Evolutionary conservation across 2,329 filamentous ascomycete genomes (phyloP).

Genomic region (Erysiphe pulchra): DNA sequence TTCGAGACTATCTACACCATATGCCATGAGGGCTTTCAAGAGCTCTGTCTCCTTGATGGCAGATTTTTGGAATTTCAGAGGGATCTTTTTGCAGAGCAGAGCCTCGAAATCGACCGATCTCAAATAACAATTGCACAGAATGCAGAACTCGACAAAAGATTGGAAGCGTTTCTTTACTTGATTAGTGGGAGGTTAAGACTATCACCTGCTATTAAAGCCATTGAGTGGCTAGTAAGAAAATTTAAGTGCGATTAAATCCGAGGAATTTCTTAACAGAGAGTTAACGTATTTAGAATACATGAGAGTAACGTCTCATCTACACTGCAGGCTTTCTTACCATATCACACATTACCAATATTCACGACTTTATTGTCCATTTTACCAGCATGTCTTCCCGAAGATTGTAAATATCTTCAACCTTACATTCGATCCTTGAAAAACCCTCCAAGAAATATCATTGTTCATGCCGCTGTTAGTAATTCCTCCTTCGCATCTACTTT

Average conservation of each 20-base stretch:
- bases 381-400: conserved; percentile 43
- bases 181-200: conserved; percentile 53
- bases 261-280: not conserved
- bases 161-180: conserved; percentile 65
- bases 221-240: conserved; percentile 84
- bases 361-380: conserved; percentile 68
- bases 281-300: conserved; percentile 37
- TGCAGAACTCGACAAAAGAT: conserved; percentile 46
- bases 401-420: conserved; percentile 64
- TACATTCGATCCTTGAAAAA: conserved; percentile 56
- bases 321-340: conserved; percentile 72
- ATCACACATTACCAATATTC: conserved; percentile 70
- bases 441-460: conserved; percentile 56
- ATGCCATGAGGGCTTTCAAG: conserved; percentile 72
- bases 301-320: conserved; percentile 64
- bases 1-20: conserved; percentile 73
- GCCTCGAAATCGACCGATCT: conserved; percentile 63
- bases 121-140: conserved; percentile 69
- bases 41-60: conserved; percentile 65
- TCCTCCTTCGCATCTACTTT: conserved; percentile 48
- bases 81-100: conserved; percentile 82
- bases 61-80: conserved; percentile 50
- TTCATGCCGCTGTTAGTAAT: conserved; percentile 62
- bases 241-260: conserved; percentile 41
- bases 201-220: conserved; percentile 65